phyloP scores from a whole-genome alignment of 2,329 filamentous ascomycete genomes.

The Lachnellula willkommii region DNA sequence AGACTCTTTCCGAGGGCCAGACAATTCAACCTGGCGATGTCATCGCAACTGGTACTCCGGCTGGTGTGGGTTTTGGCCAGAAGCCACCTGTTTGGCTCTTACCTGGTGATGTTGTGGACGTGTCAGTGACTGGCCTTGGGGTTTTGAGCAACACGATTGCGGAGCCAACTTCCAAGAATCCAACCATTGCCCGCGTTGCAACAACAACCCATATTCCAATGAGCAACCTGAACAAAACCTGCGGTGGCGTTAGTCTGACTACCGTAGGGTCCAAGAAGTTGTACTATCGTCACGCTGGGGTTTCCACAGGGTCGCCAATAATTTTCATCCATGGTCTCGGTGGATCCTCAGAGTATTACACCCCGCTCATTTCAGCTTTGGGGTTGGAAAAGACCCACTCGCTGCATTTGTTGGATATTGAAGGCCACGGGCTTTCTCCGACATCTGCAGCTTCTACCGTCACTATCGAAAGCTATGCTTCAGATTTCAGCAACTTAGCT shows the following conservation, averaged over 20 bases:
- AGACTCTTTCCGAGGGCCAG: slow-evolving; percentile 43
- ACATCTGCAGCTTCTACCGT: slow-evolving; percentile 41
- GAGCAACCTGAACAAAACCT: slow-evolving; percentile 30
- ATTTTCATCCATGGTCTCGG: slow-evolving; percentile 54
- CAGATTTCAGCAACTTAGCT: slow-evolving; percentile 39
- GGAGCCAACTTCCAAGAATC: slow-evolving; percentile 20
- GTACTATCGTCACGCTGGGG: slow-evolving; percentile 32
- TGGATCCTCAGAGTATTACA: slow-evolving; percentile 40
- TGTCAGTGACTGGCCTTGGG: slow-evolving; percentile 40
- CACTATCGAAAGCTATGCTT: slow-evolving; percentile 39
- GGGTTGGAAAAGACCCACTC: slow-evolving; percentile 29
- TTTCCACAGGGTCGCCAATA: slow-evolving; percentile 30
- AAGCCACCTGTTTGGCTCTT: slow-evolving; percentile 38
- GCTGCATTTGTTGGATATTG: slow-evolving; percentile 46
- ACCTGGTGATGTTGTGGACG: slow-evolving; percentile 37
- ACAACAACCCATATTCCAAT: slow-evolving; percentile 26
- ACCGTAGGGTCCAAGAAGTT: slow-evolving; percentile 38
- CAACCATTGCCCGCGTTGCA: slow-evolving; percentile 23
- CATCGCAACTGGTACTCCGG: slow-evolving; percentile 44
- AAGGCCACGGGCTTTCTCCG: slow-evolving; percentile 51
- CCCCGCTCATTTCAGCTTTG: slow-evolving; percentile 38
- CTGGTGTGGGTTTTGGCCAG: slow-evolving; percentile 44
- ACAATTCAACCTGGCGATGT: slow-evolving; percentile 48
- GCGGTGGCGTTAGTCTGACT: slow-evolving; percentile 32
- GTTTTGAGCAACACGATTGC: slow-evolving; percentile 37